Conservation (phyloP, 352 stramenopile species). For the Pythium chondricola region DNA sequence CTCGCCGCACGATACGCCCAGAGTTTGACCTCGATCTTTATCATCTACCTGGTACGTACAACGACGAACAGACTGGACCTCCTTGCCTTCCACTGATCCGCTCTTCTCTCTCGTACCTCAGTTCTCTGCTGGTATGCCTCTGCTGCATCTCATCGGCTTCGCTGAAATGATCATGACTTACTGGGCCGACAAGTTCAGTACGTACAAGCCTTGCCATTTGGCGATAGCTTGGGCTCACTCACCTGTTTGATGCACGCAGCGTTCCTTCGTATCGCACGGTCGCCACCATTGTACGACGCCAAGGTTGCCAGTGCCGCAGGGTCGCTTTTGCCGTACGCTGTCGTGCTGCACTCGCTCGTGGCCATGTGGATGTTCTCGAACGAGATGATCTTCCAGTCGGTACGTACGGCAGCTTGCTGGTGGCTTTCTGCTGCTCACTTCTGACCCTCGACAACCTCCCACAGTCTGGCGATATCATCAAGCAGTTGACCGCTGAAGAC, state of each 20-base stretch:
- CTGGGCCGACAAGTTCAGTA: constrained; percentile 87
- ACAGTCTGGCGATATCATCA: constrained; percentile 20
- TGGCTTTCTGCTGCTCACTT: not conserved
- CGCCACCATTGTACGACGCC: constrained; percentile 64
- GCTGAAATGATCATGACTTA: constrained; percentile 72
- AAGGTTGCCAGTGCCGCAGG: constrained; percentile 55
- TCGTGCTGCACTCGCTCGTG: constrained; percentile 65
- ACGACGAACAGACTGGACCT: too few relatives aligned
- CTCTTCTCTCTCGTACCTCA: constrained; percentile 6
- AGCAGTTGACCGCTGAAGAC: constrained; percentile 16
- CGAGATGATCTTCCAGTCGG: constrained; percentile 73
- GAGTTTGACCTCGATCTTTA: constrained; percentile 77
- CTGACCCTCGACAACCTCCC: not conserved
- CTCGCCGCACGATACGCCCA: constrained; percentile 64
- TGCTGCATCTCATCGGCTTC: constrained; percentile 72
- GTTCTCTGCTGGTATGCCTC: constrained; percentile 78
- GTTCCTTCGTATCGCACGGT: constrained; percentile 67
- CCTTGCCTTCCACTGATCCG: too few relatives aligned
- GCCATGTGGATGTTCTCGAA: constrained; percentile 88
- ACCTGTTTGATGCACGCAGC: constrained; percentile 13
- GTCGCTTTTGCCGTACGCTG: constrained; percentile 62
- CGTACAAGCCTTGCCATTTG: constrained; percentile 3
- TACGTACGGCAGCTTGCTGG: constrained; percentile 10
- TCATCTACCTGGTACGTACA: constrained; percentile 68
- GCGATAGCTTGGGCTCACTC: not conserved